Conservation (phyloP, 345 rosid genomes). For the Heritiera littoralis region DNA sequence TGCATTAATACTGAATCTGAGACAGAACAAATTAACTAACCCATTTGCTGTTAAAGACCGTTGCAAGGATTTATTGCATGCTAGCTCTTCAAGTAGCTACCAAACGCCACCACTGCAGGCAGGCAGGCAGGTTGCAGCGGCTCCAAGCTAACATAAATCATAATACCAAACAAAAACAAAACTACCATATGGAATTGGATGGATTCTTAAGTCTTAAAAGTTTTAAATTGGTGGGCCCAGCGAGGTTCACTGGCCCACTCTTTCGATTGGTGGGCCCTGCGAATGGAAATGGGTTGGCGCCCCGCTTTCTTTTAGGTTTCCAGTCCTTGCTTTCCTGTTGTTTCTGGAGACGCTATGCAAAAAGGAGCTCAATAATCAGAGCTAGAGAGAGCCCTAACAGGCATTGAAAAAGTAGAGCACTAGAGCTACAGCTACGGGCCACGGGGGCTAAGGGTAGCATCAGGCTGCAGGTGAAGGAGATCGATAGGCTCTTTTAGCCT, state of each 20-base stretch:
- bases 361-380: constrained; percentile 16
- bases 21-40: too few species aligned
- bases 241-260: not conserved
- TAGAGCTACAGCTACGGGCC: not conserved
- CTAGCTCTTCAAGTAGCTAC: not conserved
- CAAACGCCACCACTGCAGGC: not conserved
- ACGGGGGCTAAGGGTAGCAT: not conserved
- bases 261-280: not conserved
- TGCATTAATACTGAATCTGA: too few species aligned
- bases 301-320: not conserved
- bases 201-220: not conserved
- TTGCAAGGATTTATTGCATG: not conserved
- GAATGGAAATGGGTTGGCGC: not conserved
- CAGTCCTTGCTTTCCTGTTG: not conserved
- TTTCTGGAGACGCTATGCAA: not conserved
- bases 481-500: not conserved
- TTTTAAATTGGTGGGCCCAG: not conserved
- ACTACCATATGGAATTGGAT: too few species aligned
- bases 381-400: not conserved
- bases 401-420: not conserved
- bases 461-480: not conserved
- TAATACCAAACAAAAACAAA: too few species aligned
- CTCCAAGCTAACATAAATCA: not conserved
- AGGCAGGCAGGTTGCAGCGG: not conserved
- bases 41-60: not conserved